Evolutionary conservation across 2,329 filamentous ascomycete genomes (phyloP), one percentile per base, ranked within the genome.

Genomic region (Bipolaris gigantea): DNA sequence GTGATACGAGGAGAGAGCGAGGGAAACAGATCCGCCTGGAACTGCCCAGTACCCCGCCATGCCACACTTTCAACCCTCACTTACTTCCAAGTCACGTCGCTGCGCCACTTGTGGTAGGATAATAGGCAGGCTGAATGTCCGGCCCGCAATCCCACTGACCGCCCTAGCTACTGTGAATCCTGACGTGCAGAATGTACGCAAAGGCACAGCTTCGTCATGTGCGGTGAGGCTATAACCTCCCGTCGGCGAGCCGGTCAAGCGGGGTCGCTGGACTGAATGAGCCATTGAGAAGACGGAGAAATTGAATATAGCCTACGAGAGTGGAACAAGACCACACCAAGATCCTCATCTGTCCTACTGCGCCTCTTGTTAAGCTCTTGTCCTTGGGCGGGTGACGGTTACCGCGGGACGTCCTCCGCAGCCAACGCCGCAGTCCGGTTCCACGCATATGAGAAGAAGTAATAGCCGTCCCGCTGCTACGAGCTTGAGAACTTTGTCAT

Each of bases 111-210:
- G 53, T 42, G 53, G 55, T 47, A 53, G 64, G 61, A 55, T 62
- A 63, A 70, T 63, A 48, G 62, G 65, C 62, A 73, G 65, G 60
- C 65, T 66, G 70, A 70, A 67, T 65, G 63, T 64, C 64, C 71
- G 71, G 71, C 61, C 71, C 71, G 71, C 48, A 27, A 51, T 55
- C 55, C 71, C 71, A 72, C 56, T 72, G 65, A 73, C 70, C 71
- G 71, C 71, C 69, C 57, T 57, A 44, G 47, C 54, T 60, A 60
- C 60, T 46, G 57, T 62, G 53, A 56, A 56, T 52, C 53, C 51
- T 59, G 52, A 48, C 48, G 57, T 65, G 69, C 70, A 73, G 70
- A 71, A 73, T 59, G 50, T 49, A 60, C 59, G 60, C 53, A 58
- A 60, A 59, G 48, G 54, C 53, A 45, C 50, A 65, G 54, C 52